Evolutionary conservation across 2,329 filamentous ascomycete genomes (phyloP).

Genomic region (Colletotrichum simmondsii): DNA sequence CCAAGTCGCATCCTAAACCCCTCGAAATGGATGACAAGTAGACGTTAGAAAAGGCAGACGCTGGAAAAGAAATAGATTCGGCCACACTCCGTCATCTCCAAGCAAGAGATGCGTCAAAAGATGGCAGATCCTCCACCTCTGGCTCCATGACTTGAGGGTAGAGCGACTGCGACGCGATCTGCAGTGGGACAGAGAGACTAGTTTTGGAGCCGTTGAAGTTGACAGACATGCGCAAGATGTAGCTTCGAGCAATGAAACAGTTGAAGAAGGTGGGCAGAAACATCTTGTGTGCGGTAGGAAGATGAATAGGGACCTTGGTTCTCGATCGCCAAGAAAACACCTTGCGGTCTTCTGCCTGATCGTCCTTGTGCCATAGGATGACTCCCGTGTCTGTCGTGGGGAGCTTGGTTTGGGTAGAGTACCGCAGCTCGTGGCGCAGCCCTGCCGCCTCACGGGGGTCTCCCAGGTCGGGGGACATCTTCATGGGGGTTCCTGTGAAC

Average conservation of each 20-base stretch:
- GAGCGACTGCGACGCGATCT: slow-evolving; percentile 57
- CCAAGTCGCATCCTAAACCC: background rate
- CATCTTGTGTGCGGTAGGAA: slow-evolving; percentile 59
- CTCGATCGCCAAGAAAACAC: slow-evolving; percentile 18
- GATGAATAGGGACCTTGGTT: slow-evolving; percentile 57
- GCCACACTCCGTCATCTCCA: background rate
- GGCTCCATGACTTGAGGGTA: slow-evolving; percentile 38
- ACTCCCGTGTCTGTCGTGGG: slow-evolving; percentile 46
- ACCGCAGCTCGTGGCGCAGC: slow-evolving; percentile 50
- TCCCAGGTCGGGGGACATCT: slow-evolving; percentile 61
- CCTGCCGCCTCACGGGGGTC: slow-evolving; percentile 50
- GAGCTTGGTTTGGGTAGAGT: slow-evolving; percentile 56
- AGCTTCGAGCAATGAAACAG: slow-evolving; percentile 65
- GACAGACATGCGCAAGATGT: slow-evolving; percentile 60
- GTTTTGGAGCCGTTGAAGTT: slow-evolving; percentile 54
- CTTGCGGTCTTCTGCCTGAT: slow-evolving; percentile 40
- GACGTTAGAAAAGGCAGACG: background rate
- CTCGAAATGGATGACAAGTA: background rate
- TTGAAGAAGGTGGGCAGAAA: slow-evolving; percentile 69
- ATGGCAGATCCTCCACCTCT: slow-evolving; percentile 4
- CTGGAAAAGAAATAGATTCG: background rate
- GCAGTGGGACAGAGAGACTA: slow-evolving; percentile 60
- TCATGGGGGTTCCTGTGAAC: slow-evolving; percentile 59
- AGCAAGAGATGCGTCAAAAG: slow-evolving; percentile 18
- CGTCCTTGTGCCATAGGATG: slow-evolving; percentile 54